Evolutionary conservation across 225 moss, liverwort and hornwort genomes (phyloP).

Genomic region (Pseudoscleropodium purum): DNA sequence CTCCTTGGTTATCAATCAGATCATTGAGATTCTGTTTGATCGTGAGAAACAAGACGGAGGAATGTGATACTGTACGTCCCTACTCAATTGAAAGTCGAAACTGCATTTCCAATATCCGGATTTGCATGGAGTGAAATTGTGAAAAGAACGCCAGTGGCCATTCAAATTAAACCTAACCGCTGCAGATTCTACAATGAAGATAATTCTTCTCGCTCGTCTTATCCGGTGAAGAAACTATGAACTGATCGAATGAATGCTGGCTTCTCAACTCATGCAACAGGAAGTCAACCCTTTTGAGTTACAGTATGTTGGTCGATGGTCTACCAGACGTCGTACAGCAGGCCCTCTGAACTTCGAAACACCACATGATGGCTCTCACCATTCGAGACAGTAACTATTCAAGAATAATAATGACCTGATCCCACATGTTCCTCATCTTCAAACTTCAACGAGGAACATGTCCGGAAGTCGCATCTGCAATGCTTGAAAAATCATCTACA

Average conservation of each 20-base stretch:
- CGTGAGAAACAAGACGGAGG: background rate
- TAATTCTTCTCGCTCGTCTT: background rate
- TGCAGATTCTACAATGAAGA: background rate
- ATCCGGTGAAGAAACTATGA: no score
- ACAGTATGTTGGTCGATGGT: background rate
- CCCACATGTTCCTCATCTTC: background rate
- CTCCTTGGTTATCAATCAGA: background rate
- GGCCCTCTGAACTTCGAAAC: background rate
- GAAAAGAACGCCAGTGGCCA: no score
- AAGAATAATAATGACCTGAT: background rate
- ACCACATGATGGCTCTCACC: background rate
- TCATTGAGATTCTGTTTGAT: background rate
- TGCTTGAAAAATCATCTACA: no score
- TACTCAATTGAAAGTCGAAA: background rate
- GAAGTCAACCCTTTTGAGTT: background rate
- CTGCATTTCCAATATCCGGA: no score
- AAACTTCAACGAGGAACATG: no score
- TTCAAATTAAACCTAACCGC: no score
- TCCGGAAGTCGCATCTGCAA: no score
- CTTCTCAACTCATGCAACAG: background rate
- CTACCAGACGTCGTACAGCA: background rate
- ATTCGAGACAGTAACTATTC: background rate
- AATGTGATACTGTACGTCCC: background rate
- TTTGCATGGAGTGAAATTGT: no score
- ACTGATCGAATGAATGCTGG: background rate